A percentile compares a stretch with the other conserved stretches of the same genome.
Evolutionary conservation across 257 asterid genomes (phyloP).

Genomic region (Penstemon newberryi): DNA sequence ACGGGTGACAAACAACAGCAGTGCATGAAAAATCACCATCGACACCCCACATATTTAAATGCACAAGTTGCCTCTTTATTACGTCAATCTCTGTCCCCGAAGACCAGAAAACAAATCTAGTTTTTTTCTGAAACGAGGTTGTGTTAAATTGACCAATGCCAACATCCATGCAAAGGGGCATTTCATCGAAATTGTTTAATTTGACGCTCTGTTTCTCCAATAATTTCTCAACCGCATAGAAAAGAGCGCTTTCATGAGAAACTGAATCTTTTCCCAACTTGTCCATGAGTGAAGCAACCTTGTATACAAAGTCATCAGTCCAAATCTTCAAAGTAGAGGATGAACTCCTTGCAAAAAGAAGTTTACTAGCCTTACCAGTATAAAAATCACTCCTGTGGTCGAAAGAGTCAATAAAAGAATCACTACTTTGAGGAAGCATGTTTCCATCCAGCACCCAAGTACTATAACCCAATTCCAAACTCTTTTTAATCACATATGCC

Average conservation of each 20-base stretch:
- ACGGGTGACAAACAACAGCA: conserved; percentile 69
- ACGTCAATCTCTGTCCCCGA: conserved; percentile 36
- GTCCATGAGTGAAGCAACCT: conserved; percentile 40
- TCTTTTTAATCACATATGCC: conserved; percentile 51
- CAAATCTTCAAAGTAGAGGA: conserved; percentile 49
- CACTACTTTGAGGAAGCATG: conserved; percentile 51
- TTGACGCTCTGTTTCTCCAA: conserved; percentile 43
- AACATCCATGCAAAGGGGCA: conserved; percentile 45
- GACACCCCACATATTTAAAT: conserved; percentile 55
- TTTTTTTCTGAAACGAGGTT: conserved; percentile 32
- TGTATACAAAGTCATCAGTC: conserved; percentile 41
- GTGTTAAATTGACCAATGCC: conserved; percentile 35
- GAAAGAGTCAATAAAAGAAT: conserved; percentile 48
- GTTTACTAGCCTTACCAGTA: conserved; percentile 49
- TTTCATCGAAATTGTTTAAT: conserved; percentile 51
- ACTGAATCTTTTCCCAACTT: conserved; percentile 39
- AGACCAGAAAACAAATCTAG: conserved; percentile 63
- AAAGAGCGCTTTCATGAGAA: conserved; percentile 35
- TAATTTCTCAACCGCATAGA: conserved; percentile 50
- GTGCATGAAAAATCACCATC: conserved; percentile 75
- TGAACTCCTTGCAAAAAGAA: conserved; percentile 59
- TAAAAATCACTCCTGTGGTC: conserved; percentile 42
- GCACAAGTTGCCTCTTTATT: conserved; percentile 56
- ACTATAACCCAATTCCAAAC: conserved; percentile 62
- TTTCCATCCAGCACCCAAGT: conserved; percentile 65